Conservation (phyloP, 2,329 filamentous ascomycete species). For the Monosporascus sp. region DNA sequence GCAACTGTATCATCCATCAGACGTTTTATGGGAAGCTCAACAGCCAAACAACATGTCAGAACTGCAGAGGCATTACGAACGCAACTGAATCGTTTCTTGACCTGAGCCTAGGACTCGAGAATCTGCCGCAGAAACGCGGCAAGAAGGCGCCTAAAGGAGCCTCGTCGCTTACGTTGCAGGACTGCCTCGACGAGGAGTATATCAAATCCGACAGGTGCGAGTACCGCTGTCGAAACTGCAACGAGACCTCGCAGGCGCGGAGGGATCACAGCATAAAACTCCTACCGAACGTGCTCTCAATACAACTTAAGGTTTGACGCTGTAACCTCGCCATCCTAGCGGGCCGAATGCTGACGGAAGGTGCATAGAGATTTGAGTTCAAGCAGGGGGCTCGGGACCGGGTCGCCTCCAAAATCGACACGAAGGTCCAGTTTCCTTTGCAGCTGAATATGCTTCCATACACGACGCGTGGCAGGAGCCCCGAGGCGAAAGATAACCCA, state of each 20-base stretch:
- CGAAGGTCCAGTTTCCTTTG: slow-evolving; percentile 77
- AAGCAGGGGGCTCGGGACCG: slow-evolving; percentile 58
- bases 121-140: slow-evolving; percentile 59
- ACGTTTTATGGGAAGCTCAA: slow-evolving; percentile 91
- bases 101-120: slow-evolving; percentile 81
- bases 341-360: slow-evolving; percentile 4
- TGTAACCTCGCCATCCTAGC: not conserved
- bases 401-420: slow-evolving; percentile 80
- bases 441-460: slow-evolving; percentile 89
- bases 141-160: slow-evolving; percentile 48
- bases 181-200: slow-evolving; percentile 81
- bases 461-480: slow-evolving; percentile 59
- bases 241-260: slow-evolving; percentile 69
- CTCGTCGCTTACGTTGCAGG: slow-evolving; percentile 53
- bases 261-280: slow-evolving; percentile 81
- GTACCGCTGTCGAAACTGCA: slow-evolving; percentile 81
- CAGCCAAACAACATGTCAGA: slow-evolving; percentile 85
- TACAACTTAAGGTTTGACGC: slow-evolving; percentile 76
- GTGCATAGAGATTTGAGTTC: slow-evolving; percentile 63
- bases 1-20: slow-evolving; percentile 88
- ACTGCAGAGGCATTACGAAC: slow-evolving; percentile 76
- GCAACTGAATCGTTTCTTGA: slow-evolving; percentile 88
- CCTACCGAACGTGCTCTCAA: slow-evolving; percentile 81
- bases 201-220: slow-evolving; percentile 82
- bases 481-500: slow-evolving; percentile 44